Evolutionary conservation across 2,329 filamentous ascomycete genomes (phyloP), one percentile per base, ranked within the genome.

Genomic region (Epicoccum nigrum): DNA sequence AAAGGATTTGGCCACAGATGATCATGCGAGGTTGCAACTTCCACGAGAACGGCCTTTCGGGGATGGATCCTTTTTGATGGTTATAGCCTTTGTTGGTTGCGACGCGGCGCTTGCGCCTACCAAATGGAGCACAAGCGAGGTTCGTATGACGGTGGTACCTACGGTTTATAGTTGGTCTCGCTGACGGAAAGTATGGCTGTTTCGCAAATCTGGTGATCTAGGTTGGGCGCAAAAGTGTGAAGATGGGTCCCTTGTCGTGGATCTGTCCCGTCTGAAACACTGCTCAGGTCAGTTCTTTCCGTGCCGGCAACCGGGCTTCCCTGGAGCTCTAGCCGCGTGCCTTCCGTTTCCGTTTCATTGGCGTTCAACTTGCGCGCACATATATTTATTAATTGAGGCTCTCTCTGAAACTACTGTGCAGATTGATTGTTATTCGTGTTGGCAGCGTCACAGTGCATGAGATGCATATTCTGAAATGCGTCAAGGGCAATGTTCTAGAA

Each of bases 381-480:
- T 9, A 9, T 9, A n/a, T n/a, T n/a, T n/a, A n/a, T 41, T 28
- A 7, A 41, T 41, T 40, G 41, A 41, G 15, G 21, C 31, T 23
- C 20, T n/a, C 37, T 21, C 45, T 48, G 45, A 30, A 35, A 35
- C 30, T n/a, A n/a, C 13, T n/a, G n/a, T n/a, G n/a, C n/a, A n/a
- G n/a, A 30, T 9, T 41, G 30, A 27, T 41, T 30, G 7, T 6
- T 7, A 30, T 16, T 16, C 35, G 41, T 9, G 16, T 25, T 44
- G 37, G 30, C 19, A 13, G 43, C 38, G 33, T 45, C 43, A 38
- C 33, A 31, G 27, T 19, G 33, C 9, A 15, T 35, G 15, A 20
- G 20, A 19, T 27, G 20, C 23, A 25, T 19, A n/a, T n/a, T 8
- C n/a, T 33, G 15, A 38, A 20, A 4, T 21, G 21, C 35, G 15